A percentile compares a stretch with the other conserved stretches of the same genome.
phyloP scores from a whole-genome alignment of 768 basidiomycete genomes.

The Naganishia vishniacii region DNA sequence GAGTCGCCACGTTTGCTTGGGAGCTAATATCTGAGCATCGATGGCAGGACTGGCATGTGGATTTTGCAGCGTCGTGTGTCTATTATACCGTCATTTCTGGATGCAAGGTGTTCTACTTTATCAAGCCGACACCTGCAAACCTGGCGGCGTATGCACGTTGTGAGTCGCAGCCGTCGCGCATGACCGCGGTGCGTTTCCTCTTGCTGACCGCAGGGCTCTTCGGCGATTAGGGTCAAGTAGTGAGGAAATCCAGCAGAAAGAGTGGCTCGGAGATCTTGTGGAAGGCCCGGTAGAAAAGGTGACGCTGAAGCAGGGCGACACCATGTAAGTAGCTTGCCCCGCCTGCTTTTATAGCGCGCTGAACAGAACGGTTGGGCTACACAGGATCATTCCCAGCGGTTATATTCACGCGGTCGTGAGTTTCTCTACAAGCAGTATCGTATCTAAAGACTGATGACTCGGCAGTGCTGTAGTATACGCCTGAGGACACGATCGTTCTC shows the following conservation, averaged over 20 bases:
- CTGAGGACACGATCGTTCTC: slow-evolving; percentile 85
- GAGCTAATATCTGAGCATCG: slow-evolving; percentile 16
- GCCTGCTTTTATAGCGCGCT: background rate
- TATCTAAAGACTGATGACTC: background rate
- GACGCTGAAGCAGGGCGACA: slow-evolving; percentile 42
- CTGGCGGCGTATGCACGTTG: slow-evolving; percentile 84
- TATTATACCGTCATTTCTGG: slow-evolving; percentile 90
- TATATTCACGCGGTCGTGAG: slow-evolving; percentile 97
- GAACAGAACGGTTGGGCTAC: background rate
- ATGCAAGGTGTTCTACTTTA: slow-evolving; percentile 92
- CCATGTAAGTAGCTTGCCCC: slow-evolving; percentile 35
- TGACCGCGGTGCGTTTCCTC: too few relatives aligned
- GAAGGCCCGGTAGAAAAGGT: slow-evolving; percentile 73
- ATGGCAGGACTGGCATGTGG: slow-evolving; percentile 92
- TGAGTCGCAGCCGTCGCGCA: slow-evolving; percentile 22
- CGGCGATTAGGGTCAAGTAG: slow-evolving; percentile 60
- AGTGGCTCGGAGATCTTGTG: slow-evolving; percentile 88
- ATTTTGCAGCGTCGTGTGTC: slow-evolving; percentile 96
- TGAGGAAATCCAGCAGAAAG: slow-evolving; percentile 70
- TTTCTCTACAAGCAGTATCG: slow-evolving; percentile 17
- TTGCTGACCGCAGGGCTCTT: background rate
- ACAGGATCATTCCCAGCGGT: slow-evolving; percentile 77
- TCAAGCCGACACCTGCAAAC: slow-evolving; percentile 78
- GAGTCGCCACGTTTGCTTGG: background rate
- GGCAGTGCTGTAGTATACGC: slow-evolving; percentile 63